These are phyloP conservation scores for Macrophomina tecta DNA, from an alignment of 2,329 filamentous ascomycete genomes.

Conservation along the genomic window DNA sequence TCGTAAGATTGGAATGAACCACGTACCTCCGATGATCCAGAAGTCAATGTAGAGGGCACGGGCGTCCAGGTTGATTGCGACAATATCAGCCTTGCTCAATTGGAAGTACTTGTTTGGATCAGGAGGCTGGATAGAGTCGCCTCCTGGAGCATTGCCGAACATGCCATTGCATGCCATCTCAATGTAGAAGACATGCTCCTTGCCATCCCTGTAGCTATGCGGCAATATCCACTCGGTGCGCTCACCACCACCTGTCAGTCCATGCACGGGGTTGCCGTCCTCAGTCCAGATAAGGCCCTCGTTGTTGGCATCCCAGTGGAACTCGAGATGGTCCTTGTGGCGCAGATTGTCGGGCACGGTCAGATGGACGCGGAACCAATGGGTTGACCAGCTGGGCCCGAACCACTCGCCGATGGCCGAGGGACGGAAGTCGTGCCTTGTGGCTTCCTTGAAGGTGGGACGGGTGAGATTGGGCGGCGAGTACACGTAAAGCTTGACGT, in stretches of 20 bases:
- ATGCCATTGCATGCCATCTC: slow-evolving; percentile 99
- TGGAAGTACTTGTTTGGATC: slow-evolving; percentile 81
- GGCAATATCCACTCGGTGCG: slow-evolving; percentile 91
- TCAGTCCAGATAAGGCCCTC: slow-evolving; percentile 95
- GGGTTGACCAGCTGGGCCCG: slow-evolving; percentile 94
- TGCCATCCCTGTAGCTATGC: slow-evolving; percentile 78
- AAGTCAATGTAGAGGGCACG: slow-evolving; percentile 87
- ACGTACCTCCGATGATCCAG: slow-evolving; percentile 78
- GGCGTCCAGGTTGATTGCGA: slow-evolving; percentile 85
- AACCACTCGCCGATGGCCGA: slow-evolving; percentile 80
- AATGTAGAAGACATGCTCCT: slow-evolving; percentile 88
- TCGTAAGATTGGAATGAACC: not conserved
- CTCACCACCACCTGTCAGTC: slow-evolving; percentile 87
- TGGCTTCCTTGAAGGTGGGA: slow-evolving; percentile 86
- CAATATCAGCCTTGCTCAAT: slow-evolving; percentile 80
- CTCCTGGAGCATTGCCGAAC: slow-evolving; percentile 90
- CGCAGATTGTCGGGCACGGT: slow-evolving; percentile 75
- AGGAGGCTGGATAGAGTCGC: slow-evolving; percentile 87
- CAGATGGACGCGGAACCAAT: slow-evolving; percentile 91
- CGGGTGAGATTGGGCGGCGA: slow-evolving; percentile 78
- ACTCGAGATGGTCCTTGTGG: slow-evolving; percentile 83
- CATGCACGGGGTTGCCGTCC: slow-evolving; percentile 88
- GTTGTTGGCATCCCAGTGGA: slow-evolving; percentile 94
- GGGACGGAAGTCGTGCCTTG: slow-evolving; percentile 74
- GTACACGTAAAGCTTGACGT: slow-evolving; percentile 87